Base-by-base conservation (phyloP, 2,329 filamentous ascomycete species). In the Neoascochyta sp. region DNA sequence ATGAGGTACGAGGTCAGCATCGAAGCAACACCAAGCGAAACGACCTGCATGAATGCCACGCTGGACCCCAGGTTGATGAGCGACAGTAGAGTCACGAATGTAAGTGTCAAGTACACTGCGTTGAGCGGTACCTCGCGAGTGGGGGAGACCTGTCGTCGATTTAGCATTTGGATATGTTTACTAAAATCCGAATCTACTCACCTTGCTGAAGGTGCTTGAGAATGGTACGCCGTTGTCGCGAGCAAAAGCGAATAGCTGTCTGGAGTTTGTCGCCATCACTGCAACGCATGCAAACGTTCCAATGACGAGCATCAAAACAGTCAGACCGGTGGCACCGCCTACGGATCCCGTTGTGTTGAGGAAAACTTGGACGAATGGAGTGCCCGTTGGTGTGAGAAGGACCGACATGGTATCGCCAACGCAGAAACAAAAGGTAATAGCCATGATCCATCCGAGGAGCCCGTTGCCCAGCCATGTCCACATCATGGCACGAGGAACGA, bases 401-500 rank as follows among this genome's bases (percentile, higher is more conserved):
- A 47, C 22, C 1, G 29, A 35, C 22, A 33, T 31, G 2, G 34
- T 35, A 13, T 45, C 35, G 10, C 39, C 37, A 1, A 47, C 28
- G 14, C 39, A 36, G 16, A 39, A 43, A 23, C 24, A 39, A 16
- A 52, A 45, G 0, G 44, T 50, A 5, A 46, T 35, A 16, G 37
- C 27, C 49, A 63, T 61, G 30, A 59, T 36, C 13, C 61, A 49
- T 13, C 60, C 63, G 23, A 63, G 44, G 4, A 51, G 16, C 5
- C 61, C 60, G 28, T 65, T 67, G 5, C 61, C 39, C 9, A 60
- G 22, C 25, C 57, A 42, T 0, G 59, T 63, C 14, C 47, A 49
- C 14, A 66, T 50, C 60, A 67, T 66, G 10, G 57, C 61, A 5
- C 50, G 44, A 3, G 64, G 64, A 21, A 60, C 32, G 3, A 39